These are phyloP conservation scores for Sclerotinia minor DNA, from an alignment of 2,329 filamentous ascomycete genomes.

Conservation along the genomic window DNA sequence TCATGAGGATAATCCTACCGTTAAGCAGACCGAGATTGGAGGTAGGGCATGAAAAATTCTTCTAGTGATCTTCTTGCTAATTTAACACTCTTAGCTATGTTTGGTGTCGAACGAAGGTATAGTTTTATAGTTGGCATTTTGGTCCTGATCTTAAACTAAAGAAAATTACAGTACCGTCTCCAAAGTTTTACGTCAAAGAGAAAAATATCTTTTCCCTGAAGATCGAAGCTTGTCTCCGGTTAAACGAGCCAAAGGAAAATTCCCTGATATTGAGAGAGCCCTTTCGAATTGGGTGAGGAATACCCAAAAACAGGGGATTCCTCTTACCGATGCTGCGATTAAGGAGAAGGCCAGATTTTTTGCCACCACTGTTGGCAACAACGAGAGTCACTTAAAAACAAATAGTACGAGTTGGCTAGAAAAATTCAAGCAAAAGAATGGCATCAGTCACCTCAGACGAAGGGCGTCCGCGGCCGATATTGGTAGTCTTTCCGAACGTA, in stretches of 20 bases:
- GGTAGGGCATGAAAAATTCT: conserved; percentile 50
- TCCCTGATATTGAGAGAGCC: conserved; percentile 87
- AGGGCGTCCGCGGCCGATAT: conserved; percentile 64
- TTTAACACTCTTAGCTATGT: conserved; percentile 59
- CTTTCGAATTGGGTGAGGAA: conserved; percentile 85
- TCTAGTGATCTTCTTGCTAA: conserved; percentile 10
- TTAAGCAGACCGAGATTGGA: conserved; percentile 96
- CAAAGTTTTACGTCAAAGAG: conserved; percentile 91
- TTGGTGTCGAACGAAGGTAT: conserved; percentile 97
- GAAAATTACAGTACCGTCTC: conserved; percentile 78
- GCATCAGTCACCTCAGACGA: conserved; percentile 47
- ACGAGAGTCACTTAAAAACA: conserved; percentile 69
- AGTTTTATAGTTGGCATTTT: conserved; percentile 12
- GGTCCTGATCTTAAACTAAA: not conserved
- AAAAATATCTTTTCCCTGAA: conserved; percentile 84
- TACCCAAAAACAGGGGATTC: conserved; percentile 71
- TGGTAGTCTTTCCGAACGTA: conserved; percentile 60
- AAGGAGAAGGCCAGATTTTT: conserved; percentile 83
- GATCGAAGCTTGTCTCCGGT: conserved; percentile 77
- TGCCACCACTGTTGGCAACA: conserved; percentile 68
- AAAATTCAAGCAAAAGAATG: conserved; percentile 85
- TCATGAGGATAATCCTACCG: conserved; percentile 82
- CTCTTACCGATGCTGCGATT: conserved; percentile 77
- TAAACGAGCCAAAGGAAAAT: conserved; percentile 81
- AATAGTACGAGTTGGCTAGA: conserved; percentile 82